phyloP scores from a whole-genome alignment of 2,329 filamentous ascomycete species.

The Fusarium pseudoanthophilum region DNA sequence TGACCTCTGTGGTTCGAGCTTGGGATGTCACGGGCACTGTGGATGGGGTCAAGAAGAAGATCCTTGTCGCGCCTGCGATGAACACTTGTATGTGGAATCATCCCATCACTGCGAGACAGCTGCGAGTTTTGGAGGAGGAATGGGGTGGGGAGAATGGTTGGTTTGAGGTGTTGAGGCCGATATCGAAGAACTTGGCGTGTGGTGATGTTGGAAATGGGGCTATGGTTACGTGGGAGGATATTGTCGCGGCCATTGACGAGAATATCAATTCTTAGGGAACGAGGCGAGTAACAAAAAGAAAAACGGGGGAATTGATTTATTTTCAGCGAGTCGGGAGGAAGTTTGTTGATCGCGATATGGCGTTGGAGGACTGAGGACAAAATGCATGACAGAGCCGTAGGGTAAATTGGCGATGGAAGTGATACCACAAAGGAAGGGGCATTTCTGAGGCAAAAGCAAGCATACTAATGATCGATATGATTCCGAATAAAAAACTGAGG shows the following conservation, averaged over 20 bases:
- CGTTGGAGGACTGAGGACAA: not conserved
- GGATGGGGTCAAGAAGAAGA: constrained; percentile 69
- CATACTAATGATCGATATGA: not conserved
- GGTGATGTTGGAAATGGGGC: constrained; percentile 84
- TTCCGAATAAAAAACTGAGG: not conserved
- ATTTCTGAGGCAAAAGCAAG: not conserved
- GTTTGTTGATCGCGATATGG: not conserved
- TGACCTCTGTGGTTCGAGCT: constrained; percentile 80
- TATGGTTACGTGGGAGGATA: constrained; percentile 83
- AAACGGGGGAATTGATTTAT: fast-evolving
- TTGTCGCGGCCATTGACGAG: constrained; percentile 73
- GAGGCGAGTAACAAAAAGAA: fast-evolving
- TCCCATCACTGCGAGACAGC: constrained; percentile 79
- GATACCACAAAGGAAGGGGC: not conserved
- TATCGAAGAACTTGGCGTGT: constrained; percentile 83
- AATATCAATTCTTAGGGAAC: constrained; percentile 49
- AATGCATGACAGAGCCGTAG: not conserved
- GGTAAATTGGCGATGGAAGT: not conserved
- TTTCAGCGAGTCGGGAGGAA: not conserved
- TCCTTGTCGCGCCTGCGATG: constrained; percentile 85
- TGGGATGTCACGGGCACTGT: constrained; percentile 82
- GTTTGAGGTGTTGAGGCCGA: constrained; percentile 77
- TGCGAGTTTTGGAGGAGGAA: constrained; percentile 75
- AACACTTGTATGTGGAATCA: constrained; percentile 93
- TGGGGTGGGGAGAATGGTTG: constrained; percentile 69